Evolutionary conservation across 1,284 basidiomycete genomes (phyloP).

Genomic region (Mycena sp.): DNA sequence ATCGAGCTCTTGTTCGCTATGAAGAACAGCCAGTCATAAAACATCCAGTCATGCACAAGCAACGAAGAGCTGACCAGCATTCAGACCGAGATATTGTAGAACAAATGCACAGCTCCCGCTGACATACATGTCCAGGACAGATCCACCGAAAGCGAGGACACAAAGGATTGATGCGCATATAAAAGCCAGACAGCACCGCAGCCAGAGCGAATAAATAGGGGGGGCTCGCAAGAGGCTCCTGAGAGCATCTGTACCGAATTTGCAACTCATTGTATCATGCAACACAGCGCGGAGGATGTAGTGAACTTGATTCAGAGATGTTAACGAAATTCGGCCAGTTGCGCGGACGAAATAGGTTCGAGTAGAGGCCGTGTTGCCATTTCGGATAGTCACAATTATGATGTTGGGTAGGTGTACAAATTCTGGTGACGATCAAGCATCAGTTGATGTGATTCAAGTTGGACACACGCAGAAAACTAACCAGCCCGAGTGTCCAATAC

Average conservation of each 20-base stretch:
- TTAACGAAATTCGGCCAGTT: constrained; percentile 76
- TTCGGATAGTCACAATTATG: constrained; percentile 81
- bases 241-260: constrained; percentile 70
- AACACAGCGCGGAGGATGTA: constrained; percentile 81
- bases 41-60: background rate
- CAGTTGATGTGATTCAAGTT: background rate
- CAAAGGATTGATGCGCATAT: constrained; percentile 81
- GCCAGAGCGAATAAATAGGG: constrained; percentile 68
- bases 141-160: constrained; percentile 84
- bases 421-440: constrained; percentile 49
- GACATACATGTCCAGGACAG: constrained; percentile 83
- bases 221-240: constrained; percentile 66
- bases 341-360: constrained; percentile 85
- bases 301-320: constrained; percentile 78
- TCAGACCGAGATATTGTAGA: constrained; percentile 80
- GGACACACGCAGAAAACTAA: constrained; percentile 36
- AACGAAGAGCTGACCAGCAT: constrained; percentile 46
- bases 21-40: background rate
- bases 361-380: constrained; percentile 63
- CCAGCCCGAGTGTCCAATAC: constrained; percentile 56
- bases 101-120: constrained; percentile 76
- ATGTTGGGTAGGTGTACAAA: constrained; percentile 86
- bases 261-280: constrained; percentile 75
- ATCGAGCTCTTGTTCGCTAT: constrained; percentile 79
- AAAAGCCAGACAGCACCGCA: constrained; percentile 78